Evolutionary conservation across 2,329 filamentous ascomycete genomes (phyloP), one percentile per base, ranked within the genome.

Genomic region (Blastomyces silverae): DNA sequence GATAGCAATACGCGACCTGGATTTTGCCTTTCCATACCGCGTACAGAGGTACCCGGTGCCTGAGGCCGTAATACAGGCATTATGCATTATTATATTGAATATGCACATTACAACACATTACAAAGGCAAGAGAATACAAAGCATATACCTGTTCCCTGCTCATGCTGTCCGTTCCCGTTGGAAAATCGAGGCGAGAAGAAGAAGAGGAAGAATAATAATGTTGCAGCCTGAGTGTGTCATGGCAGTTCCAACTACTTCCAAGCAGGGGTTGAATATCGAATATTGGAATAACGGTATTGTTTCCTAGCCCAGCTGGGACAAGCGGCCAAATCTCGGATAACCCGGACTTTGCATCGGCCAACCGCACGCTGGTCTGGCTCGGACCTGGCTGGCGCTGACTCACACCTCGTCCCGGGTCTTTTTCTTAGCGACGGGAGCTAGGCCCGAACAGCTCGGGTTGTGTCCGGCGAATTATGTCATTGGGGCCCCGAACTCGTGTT

Each of bases 361-460:
- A 34, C 31, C 31, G 31, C 31, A 34, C 31, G 31, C 31, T 34
- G 28, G 2, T 31, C 28, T 31, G 28, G 28, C 15, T 20, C 15
- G 17, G 46, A 22, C 46, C 7, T 31, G 31, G 31, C 4, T 34
- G 31, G 31, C 20, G 15, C 39, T 48, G 42, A 60, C 42, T 60
- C 58, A 46, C 22, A 37, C 22, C 15, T 15, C 37, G 58, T 61
- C 58, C 58, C 58, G 58, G 28, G 22, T 61, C 58, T 61, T 61
- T 61, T 61, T 61, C 58, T 61, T 48, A 46, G 58, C 42, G 25
- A n/a, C 58, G 58, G 58, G 22, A 61, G 58, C 58, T 61, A 46
- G 39, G 39, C 7, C 55, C 39, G 8, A 11, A n/a, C 34, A 28
- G 56, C 42, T 31, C n/a, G 13, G 44, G 20, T 20, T 10, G 17